Percentiles rank a stretch among this genome's conserved stretches.
These are phyloP conservation scores for Amoebophrya sp. DNA, from an alignment of 169 alveolate species.

Conservation along the genomic window DNA sequence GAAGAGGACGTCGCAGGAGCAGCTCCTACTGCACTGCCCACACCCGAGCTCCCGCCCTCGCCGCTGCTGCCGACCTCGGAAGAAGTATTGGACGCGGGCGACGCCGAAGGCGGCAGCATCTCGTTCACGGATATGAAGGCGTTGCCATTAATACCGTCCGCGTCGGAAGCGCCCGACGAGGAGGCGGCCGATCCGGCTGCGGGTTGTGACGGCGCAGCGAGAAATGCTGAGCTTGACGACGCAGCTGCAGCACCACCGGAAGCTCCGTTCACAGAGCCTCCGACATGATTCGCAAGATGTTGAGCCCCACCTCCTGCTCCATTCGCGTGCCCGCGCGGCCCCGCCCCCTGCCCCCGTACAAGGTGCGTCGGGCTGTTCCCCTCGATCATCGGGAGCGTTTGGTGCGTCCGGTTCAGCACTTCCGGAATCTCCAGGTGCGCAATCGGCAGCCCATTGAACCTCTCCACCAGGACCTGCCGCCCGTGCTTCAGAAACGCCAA, in stretches of 20 bases:
- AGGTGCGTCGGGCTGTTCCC: neutral
- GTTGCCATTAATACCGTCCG: no score
- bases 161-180: no score
- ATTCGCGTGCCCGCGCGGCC: neutral
- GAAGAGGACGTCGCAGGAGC: no score
- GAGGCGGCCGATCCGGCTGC: no score
- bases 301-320: neutral
- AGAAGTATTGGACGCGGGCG: no score
- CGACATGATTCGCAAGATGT: neutral
- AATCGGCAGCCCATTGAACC: constrained; percentile 18
- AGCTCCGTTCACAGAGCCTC: neutral
- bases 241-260: neutral
- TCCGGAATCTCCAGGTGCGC: constrained; percentile 21
- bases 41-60: no score
- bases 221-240: no score
- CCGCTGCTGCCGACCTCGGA: no score
- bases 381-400: neutral
- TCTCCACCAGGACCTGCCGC: neutral
- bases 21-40: no score
- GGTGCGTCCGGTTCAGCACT: neutral
- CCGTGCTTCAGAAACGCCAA: neutral
- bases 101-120: no score
- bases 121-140: no score
- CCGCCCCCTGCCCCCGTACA: neutral
- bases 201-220: no score